phyloP scores from a whole-genome alignment of 2,329 filamentous ascomycete species.

The Fusarium chaquense region DNA sequence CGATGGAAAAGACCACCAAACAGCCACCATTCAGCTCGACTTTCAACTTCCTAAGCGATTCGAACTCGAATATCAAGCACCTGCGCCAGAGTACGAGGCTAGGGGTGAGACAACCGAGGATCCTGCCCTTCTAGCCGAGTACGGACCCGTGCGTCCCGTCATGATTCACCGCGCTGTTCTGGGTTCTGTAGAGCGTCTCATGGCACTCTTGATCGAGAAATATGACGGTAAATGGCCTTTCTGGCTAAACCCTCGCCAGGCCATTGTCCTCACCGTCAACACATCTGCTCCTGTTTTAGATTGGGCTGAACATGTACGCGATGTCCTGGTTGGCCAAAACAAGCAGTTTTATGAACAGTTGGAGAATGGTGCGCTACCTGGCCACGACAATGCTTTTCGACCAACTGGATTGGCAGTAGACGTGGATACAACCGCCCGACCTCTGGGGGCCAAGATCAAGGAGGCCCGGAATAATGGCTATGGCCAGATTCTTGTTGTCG shows the following conservation, averaged over 20 bases:
- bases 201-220: conserved; percentile 87
- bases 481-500: conserved; percentile 79
- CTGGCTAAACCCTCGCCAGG: conserved; percentile 87
- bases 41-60: conserved; percentile 91
- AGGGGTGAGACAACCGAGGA: conserved; percentile 64
- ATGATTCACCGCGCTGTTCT: conserved; percentile 88
- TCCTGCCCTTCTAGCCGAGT: conserved; percentile 59
- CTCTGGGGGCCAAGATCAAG: conserved; percentile 75
- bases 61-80: conserved; percentile 78
- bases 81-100: conserved; percentile 72
- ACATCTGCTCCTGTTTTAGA: conserved; percentile 65
- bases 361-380: conserved; percentile 48
- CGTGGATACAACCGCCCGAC: conserved; percentile 72
- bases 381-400: conserved; percentile 60
- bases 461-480: conserved; percentile 80
- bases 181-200: conserved; percentile 84
- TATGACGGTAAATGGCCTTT: conserved; percentile 86
- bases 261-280: conserved; percentile 79
- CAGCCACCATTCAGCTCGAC: conserved; percentile 89
- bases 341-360: conserved; percentile 51
- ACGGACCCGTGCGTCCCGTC: conserved; percentile 75
- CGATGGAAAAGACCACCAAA: conserved; percentile 87
- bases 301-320: conserved; percentile 61
- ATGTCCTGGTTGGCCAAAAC: conserved; percentile 63
- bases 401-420: conserved; percentile 76